A percentile compares a stretch with the other conserved stretches of the same genome.
These are phyloP conservation scores for Fusarium brevicatenulatum DNA, from an alignment of 2,329 filamentous ascomycete genomes.

Conservation along the genomic window DNA sequence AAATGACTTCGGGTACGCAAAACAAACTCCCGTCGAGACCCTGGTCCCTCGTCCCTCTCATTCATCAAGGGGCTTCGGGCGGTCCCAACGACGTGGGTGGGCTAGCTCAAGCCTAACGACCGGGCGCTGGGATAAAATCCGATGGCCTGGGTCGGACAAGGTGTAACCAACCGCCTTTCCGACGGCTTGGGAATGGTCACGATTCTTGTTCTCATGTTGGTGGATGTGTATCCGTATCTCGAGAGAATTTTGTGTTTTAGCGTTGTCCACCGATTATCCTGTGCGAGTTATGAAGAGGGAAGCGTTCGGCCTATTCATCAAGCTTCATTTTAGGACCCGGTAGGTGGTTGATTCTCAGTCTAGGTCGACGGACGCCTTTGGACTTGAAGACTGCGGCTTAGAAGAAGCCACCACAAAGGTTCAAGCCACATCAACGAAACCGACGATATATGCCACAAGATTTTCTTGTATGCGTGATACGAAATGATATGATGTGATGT, in stretches of 20 bases:
- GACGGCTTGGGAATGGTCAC: constrained; percentile 36
- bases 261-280: neutral
- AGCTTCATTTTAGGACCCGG: neutral
- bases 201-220: constrained; percentile 14
- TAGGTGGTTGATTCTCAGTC: neutral
- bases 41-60: neutral
- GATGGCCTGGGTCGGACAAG: constrained; percentile 41
- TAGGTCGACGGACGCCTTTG: neutral
- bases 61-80: neutral
- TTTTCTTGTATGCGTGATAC: constrained; percentile 3
- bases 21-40: neutral
- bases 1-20: neutral
- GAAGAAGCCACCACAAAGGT: constrained; percentile 15
- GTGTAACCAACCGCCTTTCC: constrained; percentile 33
- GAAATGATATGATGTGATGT: neutral
- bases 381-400: neutral
- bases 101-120: constrained; percentile 31
- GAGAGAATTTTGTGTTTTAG: neutral
- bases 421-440: constrained; percentile 14
- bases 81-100: constrained; percentile 40
- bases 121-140: constrained; percentile 42
- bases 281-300: neutral
- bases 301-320: neutral
- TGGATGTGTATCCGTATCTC: neutral
- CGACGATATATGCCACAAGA: neutral